Base-by-base conservation (phyloP, 805 yeast genomes). In the Candida alai region DNA sequence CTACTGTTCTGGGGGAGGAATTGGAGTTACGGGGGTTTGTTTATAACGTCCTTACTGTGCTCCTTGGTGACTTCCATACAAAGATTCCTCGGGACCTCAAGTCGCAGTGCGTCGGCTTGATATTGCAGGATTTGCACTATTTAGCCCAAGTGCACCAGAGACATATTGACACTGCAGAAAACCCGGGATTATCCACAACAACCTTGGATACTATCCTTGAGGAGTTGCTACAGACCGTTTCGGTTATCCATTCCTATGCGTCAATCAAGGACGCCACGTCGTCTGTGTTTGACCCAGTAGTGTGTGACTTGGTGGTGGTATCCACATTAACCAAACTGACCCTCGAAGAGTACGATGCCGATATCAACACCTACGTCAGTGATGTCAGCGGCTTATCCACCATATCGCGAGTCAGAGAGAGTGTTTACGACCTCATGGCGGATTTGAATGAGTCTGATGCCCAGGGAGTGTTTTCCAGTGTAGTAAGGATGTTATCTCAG, bases 341-440 rank as follows among this genome's bases (percentile, higher is more conserved):
- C 0, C 54, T 61, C 19, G 71, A 65, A 22, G 70, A 68, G 4
- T 84, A 80, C 68, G 52, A 56, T 3, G 64, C 60, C 2, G 89
- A 88, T 49, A 73, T 78, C 49, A 86, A 88, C 48, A 58, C 55
- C 3, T 87, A 76, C 53, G 84, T 86, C 5, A 74, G 88, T 2
- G 81, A 76, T 22, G 88, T 84, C 37, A 68, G 85, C 2, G 96
- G 87, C 2, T 66, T 88, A 20, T 60, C 80, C 0, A 60, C 79
- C 0, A 74, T 72, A 4, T 28, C 44, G 1, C 56, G 71, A 2
- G 72, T 80, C 1, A 71, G 97, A 34, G 82, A 78, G 31, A 70
- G 83, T 0, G 61, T 80, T 1, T 64, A 66, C 18, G 86, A 80
- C 19, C 70, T 76, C 21, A 43, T 84, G 4, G 57, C 73, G 0